A percentile compares a stretch with the other conserved stretches of the same genome.
Evolutionary conservation across 2,329 filamentous ascomycete species (phyloP).

Genomic region (Cercospora zeina): DNA sequence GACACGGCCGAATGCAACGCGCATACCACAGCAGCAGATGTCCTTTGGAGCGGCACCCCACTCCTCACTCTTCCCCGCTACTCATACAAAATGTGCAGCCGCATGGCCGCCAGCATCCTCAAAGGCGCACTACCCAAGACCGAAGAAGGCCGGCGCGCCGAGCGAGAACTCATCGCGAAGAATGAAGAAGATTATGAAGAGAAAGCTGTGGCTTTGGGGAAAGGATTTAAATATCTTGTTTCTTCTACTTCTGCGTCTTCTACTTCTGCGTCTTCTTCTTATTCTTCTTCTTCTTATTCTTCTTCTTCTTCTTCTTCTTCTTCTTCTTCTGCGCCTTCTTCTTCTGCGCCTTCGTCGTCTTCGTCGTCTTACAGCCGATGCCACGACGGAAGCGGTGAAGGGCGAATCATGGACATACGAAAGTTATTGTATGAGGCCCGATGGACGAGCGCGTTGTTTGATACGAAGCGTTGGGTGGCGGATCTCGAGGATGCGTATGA

Average conservation of each 20-base stretch:
- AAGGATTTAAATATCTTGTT: conserved; percentile 59
- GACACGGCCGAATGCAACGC: conserved; percentile 98
- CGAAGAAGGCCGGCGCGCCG: conserved; percentile 65
- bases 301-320: too few relatives aligned
- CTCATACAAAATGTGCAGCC: conserved; percentile 97
- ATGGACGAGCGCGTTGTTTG: conserved; percentile 84
- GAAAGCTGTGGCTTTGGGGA: conserved; percentile 68
- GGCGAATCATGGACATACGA: conserved; percentile 75
- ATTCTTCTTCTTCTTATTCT: neutral
- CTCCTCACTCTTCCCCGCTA: conserved; percentile 87
- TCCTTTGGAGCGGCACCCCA: conserved; percentile 94
- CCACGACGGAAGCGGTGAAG: conserved; percentile 43
- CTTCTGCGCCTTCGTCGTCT: too few relatives aligned
- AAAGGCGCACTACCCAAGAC: conserved; percentile 79
- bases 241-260: neutral
- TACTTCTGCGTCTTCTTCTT: too few relatives aligned
- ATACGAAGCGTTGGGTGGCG: conserved; percentile 85
- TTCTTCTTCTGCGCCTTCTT: neutral
- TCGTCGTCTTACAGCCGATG: conserved; percentile 11
- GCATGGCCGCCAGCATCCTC: conserved; percentile 94
- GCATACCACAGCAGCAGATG: conserved; percentile 94
- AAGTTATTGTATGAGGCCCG: conserved; percentile 78
- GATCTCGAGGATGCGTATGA: conserved; percentile 89
- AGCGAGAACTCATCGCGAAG: conserved; percentile 71
- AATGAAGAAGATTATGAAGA: conserved; percentile 84